Percentiles rank a stretch among this genome's conserved stretches.
Evolutionary conservation across 2,329 filamentous ascomycete species (phyloP).

Genomic region (Triangularia setosa): DNA sequence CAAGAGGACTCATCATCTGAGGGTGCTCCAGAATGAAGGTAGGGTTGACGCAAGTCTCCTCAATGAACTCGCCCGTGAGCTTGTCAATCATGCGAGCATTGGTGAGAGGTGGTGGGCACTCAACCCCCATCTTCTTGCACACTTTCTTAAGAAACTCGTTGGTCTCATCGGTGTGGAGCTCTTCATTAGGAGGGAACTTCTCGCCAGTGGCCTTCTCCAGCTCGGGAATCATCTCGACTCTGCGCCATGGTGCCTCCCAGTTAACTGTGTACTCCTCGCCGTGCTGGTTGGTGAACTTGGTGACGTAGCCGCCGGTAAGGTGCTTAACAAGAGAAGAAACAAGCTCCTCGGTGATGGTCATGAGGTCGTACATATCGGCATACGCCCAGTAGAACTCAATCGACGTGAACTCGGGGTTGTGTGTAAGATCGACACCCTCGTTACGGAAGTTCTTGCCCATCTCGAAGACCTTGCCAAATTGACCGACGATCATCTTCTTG

Average conservation of each 20-base stretch:
- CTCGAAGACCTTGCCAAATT: slow-evolving; percentile 91
- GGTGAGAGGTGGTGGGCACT: slow-evolving; percentile 85
- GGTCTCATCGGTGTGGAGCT: slow-evolving; percentile 86
- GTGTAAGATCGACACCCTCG: slow-evolving; percentile 84
- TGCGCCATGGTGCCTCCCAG: slow-evolving; percentile 92
- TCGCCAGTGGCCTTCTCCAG: slow-evolving; percentile 86
- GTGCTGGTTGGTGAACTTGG: slow-evolving; percentile 78
- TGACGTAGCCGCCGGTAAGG: slow-evolving; percentile 79
- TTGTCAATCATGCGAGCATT: slow-evolving; percentile 97
- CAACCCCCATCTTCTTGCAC: slow-evolving; percentile 84
- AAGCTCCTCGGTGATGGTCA: slow-evolving; percentile 89
- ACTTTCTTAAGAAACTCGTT: slow-evolving; percentile 81
- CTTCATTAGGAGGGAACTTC: slow-evolving; percentile 85
- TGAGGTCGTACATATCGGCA: slow-evolving; percentile 84
- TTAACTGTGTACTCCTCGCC: slow-evolving; percentile 89
- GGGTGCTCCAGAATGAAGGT: slow-evolving; percentile 81
- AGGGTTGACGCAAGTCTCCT: slow-evolving; percentile 89
- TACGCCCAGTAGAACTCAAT: slow-evolving; percentile 97
- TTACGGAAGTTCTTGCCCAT: slow-evolving; percentile 95
- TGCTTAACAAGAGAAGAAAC: slow-evolving; percentile 86
- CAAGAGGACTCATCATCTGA: slow-evolving; percentile 88
- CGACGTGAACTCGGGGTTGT: slow-evolving; percentile 98
- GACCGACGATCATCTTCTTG: slow-evolving; percentile 93
- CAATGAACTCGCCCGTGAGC: slow-evolving; percentile 89
- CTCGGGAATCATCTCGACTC: slow-evolving; percentile 92